phyloP scores from a whole-genome alignment of 129 eudicot genomes.

The Cynara cardunculus region DNA sequence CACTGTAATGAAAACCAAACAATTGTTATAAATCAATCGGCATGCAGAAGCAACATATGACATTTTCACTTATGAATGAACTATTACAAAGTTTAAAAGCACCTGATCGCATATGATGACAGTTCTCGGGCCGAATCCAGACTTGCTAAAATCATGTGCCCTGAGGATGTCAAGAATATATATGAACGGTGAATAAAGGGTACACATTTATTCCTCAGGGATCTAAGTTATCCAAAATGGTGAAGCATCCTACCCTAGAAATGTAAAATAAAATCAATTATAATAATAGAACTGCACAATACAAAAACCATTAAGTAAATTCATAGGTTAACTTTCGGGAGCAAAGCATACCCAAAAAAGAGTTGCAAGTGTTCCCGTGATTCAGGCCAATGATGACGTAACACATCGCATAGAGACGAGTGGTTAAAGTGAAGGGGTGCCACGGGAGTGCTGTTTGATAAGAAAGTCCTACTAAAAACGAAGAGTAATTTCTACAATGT shows the following conservation, averaged over 20 bases:
- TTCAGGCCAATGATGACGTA: no score
- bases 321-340: no score
- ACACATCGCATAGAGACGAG: no score
- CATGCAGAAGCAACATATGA: not conserved
- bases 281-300: not conserved
- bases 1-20: conserved; percentile 45
- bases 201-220: not conserved
- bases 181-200: not conserved
- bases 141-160: conserved; percentile 58
- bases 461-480: no score
- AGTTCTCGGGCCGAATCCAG: conserved; percentile 64
- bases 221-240: not conserved
- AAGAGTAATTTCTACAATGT: no score
- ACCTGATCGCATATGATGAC: conserved; percentile 98
- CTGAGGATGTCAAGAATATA: conserved; percentile 36
- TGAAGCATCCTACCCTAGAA: not conserved
- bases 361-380: no score
- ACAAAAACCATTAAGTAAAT: not conserved
- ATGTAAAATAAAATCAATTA: not conserved
- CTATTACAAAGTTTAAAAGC: not conserved
- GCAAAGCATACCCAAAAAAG: no score
- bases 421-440: no score
- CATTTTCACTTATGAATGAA: not conserved
- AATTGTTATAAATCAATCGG: not conserved
- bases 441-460: no score